Evolutionary conservation across 169 alveolate genomes (phyloP), one percentile per base, ranked within the genome.

Genomic region (Plasmodium malariae): DNA sequence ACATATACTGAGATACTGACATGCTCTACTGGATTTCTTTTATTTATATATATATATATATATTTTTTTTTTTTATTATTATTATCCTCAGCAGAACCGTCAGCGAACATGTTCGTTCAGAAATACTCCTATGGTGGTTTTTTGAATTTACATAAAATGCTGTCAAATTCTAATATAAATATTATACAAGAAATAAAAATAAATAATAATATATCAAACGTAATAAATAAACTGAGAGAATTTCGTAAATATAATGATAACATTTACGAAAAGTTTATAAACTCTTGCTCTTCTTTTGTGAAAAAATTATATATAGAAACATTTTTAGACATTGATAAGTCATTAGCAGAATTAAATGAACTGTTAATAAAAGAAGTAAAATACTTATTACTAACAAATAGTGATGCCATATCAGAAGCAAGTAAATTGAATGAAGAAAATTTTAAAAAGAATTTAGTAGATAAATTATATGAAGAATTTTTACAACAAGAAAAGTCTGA

Each of bases 401-500:
- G 43, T 60, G 67, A 65, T 17, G 12, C 51, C 11, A 60, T 83
- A 43, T 48, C 91, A 67, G 74, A 83, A 24, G 26, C 11, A 49
- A 70, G 59, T 21, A 48, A 68, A 65, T 28, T 26, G n/a, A 68
- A 67, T 17, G 91, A 83, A 68, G 72, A 65, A 55, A 17, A 49
- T 14, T 83, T 83, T 67, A 67, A 54, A 67, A 83, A 68, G 54
- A 14, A 36, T 40, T 48, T 83, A 67, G 72, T 83, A 32, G 83
- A 83, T 30, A 83, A 83, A 21, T 83, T 83, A 59, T 83, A 83
- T 83, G 91, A 83, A 12, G 91, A 83, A 83, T 83, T 83, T 83
- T 67, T 83, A 83, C 91, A 83, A 28, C 80, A 83, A 67, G 91
- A 83, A 83, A 67, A 67, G 67, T 67, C 32, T 2, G 91, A 83